Conservation (phyloP, 305 asterid species). For the Fraxinus angustifolia region DNA sequence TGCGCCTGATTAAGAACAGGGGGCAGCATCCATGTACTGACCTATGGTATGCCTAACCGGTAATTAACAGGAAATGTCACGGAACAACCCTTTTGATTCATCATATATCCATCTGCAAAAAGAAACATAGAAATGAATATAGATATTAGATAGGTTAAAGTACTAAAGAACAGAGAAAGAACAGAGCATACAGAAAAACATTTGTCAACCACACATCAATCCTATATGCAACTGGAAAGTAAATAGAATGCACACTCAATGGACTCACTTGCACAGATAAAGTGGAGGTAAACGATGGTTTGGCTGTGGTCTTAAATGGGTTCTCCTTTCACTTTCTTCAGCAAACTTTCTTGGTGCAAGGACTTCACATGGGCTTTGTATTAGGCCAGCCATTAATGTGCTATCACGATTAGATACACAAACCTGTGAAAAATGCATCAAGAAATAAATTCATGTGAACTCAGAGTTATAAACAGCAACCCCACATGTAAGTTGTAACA, state of each 20-base stretch:
- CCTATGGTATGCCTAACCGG: constrained; percentile 24
- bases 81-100: constrained; percentile 81
- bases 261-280: constrained; percentile 85
- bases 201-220: neutral
- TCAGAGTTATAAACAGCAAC: neutral
- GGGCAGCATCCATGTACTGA: constrained; percentile 20
- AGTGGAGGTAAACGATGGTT: constrained; percentile 52
- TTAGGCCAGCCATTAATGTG: constrained; percentile 61
- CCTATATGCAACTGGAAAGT: constrained; percentile 15
- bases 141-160: neutral
- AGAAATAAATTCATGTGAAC: neutral
- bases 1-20: constrained; percentile 25
- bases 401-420: constrained; percentile 65
- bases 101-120: constrained; percentile 90
- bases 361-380: constrained; percentile 79
- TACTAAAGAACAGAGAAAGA: neutral
- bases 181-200: neutral
- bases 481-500: neutral
- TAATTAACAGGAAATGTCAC: constrained; percentile 69
- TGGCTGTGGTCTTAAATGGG: constrained; percentile 35
- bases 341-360: constrained; percentile 75
- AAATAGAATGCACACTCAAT: constrained; percentile 14
- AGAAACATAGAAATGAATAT: constrained; percentile 11
- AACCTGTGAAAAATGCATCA: constrained; percentile 50
- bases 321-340: constrained; percentile 69